phyloP scores from a whole-genome alignment of 2,329 filamentous ascomycete species.

The Thelonectria olida region DNA sequence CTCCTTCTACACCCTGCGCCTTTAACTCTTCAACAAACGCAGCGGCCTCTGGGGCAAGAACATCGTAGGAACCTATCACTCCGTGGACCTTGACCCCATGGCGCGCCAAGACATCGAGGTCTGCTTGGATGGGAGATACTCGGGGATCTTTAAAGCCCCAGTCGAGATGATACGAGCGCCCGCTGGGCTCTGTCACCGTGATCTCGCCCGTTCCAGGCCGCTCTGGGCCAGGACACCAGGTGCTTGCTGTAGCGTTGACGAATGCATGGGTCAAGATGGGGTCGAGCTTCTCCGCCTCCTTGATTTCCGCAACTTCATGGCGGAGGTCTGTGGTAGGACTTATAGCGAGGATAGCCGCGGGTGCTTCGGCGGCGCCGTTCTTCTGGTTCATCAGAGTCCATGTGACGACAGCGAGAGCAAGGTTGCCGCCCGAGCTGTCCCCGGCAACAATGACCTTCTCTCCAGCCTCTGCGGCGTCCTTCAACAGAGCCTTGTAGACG shows the following conservation, averaged over 20 bases:
- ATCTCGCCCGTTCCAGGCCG: background rate
- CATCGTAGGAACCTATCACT: slow-evolving; percentile 60
- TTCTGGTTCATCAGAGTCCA: slow-evolving; percentile 46
- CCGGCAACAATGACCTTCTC: slow-evolving; percentile 60
- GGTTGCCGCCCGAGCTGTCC: slow-evolving; percentile 65
- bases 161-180: background rate
- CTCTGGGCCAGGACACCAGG: slow-evolving; percentile 34
- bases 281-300: slow-evolving; percentile 28
- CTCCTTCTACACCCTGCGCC: slow-evolving; percentile 54
- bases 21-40: slow-evolving; percentile 57
- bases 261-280: slow-evolving; percentile 33
- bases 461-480: slow-evolving; percentile 43
- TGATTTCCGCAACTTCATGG: slow-evolving; percentile 32
- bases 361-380: slow-evolving; percentile 36
- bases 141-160: slow-evolving; percentile 49
- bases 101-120: slow-evolving; percentile 43
- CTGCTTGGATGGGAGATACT: slow-evolving; percentile 58
- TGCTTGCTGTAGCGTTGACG: slow-evolving; percentile 35
- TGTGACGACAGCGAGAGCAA: slow-evolving; percentile 50
- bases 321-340: slow-evolving; percentile 54
- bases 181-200: fast-evolving
- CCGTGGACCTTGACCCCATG: slow-evolving; percentile 59
- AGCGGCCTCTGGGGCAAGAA: slow-evolving; percentile 61
- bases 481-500: slow-evolving; percentile 54
- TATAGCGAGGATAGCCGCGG: slow-evolving; percentile 49